These are phyloP conservation scores for Clavulina sp. DNA, from an alignment of 768 basidiomycete genomes.

Conservation along the genomic window DNA sequence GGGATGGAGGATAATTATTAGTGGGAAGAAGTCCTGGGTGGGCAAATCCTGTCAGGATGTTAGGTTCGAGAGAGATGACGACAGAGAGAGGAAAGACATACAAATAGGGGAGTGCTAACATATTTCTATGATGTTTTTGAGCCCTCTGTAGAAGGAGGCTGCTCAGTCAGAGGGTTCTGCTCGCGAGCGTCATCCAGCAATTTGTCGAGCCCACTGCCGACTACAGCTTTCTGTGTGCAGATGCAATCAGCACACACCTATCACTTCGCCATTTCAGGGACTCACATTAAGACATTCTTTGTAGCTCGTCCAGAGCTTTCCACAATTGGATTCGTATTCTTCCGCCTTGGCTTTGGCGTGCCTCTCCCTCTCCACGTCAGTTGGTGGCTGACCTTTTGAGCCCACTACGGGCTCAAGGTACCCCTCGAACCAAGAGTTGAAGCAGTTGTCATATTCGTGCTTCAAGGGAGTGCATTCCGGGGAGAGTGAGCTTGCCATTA, in stretches of 20 bases:
- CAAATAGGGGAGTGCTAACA: no score
- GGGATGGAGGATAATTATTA: no score
- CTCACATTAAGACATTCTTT: constrained; percentile 67
- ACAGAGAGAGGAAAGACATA: no score
- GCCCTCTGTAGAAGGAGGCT: constrained; percentile 30
- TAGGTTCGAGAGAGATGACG: no score
- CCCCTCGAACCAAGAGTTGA: constrained; percentile 95
- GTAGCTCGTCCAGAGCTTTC: constrained; percentile 66
- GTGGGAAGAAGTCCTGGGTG: no score
- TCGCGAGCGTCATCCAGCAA: constrained; percentile 63
- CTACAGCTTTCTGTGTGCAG: constrained; percentile 47
- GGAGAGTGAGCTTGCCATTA: constrained; percentile 70
- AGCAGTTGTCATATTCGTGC: constrained; percentile 79
- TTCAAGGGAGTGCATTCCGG: constrained; percentile 81
- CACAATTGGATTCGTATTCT: constrained; percentile 77
- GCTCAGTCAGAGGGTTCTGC: constrained; percentile 54
- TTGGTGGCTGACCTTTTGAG: constrained; percentile 14
- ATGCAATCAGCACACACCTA: background rate
- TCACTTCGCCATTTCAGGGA: constrained; percentile 1
- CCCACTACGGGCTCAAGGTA: constrained; percentile 59
- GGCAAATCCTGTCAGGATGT: no score
- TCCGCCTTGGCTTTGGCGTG: constrained; percentile 66
- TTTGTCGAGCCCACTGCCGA: constrained; percentile 56
- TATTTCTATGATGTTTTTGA: background rate
- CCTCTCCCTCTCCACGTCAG: constrained; percentile 31